These are phyloP conservation scores for Triticum dicoccoides DNA, from an alignment of 176 grass and related monocot genomes.

Conservation along the genomic window DNA sequence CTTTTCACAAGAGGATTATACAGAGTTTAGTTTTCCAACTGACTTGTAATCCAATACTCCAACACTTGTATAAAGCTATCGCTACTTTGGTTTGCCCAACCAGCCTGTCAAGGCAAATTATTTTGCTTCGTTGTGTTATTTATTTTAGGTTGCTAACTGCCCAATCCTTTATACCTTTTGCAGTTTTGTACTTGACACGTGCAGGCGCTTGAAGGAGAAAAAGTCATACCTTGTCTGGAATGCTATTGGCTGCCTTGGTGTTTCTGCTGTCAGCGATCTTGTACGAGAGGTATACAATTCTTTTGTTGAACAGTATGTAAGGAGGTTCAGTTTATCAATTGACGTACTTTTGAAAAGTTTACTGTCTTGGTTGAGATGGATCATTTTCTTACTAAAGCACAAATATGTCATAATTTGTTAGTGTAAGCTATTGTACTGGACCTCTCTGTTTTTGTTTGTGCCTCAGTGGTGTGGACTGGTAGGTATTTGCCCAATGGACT, in stretches of 20 bases:
- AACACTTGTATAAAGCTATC: neutral
- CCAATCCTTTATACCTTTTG: neutral
- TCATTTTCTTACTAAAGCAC: neutral
- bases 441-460: neutral
- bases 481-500: slow-evolving; percentile 18
- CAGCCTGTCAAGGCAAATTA: neutral
- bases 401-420: neutral
- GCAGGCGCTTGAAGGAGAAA: slow-evolving; percentile 79
- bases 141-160: neutral
- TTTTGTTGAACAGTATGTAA: neutral
- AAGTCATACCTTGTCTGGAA: slow-evolving; percentile 94
- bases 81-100: neutral
- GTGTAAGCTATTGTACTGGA: slow-evolving; percentile 3
- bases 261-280: slow-evolving; percentile 76
- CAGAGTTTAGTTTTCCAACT: neutral
- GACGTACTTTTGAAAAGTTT: neutral
- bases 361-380: neutral
- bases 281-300: slow-evolving; percentile 73
- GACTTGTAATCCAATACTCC: neutral
- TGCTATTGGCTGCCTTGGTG: slow-evolving; percentile 83
- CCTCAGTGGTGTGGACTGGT: neutral
- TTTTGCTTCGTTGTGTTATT: neutral
- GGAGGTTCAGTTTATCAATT: slow-evolving; percentile 13
- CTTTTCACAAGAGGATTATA: neutral
- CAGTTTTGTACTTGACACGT: slow-evolving; percentile 91